Evolutionary conservation across 1,139 yeast species (phyloP), one percentile per base, ranked within the genome.

Genomic region (Pichia terricola): DNA sequence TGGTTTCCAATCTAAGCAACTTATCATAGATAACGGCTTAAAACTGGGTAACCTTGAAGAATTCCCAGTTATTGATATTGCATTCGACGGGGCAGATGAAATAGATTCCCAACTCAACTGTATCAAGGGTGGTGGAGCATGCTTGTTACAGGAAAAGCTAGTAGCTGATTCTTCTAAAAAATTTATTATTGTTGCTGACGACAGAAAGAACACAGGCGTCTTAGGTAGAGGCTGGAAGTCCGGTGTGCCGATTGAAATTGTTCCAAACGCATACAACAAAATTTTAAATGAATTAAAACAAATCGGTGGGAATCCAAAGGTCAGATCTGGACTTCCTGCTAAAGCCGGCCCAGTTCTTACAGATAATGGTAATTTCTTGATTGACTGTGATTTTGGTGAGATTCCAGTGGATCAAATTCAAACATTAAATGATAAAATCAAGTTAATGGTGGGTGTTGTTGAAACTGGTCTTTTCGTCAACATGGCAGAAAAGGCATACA

Each of bases 321-420:
- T 94, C 56, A 78, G 99, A 64, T 81, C 81, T 55, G 98, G 97
- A 40, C 89, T 87, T 22, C 69, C 80, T 45, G 88, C 94, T 35
- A 94, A 94, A 66, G 98, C 98, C 5, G 99, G 99, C 25, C 98
- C 98, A 7, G 82, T 88, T n/a, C 84, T 94, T 49, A 89, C 98
- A 36, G 99, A 94, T 63, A 94, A 94, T 67, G 88, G 89, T 64
- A 91, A 89, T 65, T 86, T 88, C 61, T 74, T 94, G 52, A 76
- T 94, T 49, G 99, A 94, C 65, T 95, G 96, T 31, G 89, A 88
- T 62, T 91, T 94, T 60, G 96, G 96, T 32, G 75, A 73, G 46
- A 77, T 94, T 44, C 61, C 67, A 27, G 79, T 82, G 54, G 83
- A 89, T 4, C 62, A 57, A 26, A 74, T 74, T 26, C 56, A 59